A percentile compares a stretch with the other conserved stretches of the same genome.
Conservation (phyloP, 768 basidiomycete species). For the Lyophyllum shimeji region DNA sequence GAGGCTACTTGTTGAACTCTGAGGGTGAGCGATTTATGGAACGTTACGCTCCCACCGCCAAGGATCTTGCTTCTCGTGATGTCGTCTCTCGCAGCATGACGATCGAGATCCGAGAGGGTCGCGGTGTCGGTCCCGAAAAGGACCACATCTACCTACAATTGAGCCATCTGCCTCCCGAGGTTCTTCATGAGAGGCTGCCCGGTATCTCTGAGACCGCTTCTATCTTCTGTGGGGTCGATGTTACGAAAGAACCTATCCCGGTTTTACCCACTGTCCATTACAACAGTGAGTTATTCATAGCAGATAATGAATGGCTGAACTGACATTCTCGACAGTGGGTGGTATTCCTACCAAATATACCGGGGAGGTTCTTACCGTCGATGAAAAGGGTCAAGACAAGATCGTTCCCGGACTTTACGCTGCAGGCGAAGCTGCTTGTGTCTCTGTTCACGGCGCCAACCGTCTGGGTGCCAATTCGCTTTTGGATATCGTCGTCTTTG, state of each 20-base stretch:
- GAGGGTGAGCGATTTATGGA: slow-evolving; percentile 99
- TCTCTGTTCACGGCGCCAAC: slow-evolving; percentile 99
- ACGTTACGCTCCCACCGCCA: slow-evolving; percentile 98
- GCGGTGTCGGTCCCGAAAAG: slow-evolving; percentile 97
- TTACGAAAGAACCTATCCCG: slow-evolving; percentile 99
- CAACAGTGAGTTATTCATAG: slow-evolving; percentile 69
- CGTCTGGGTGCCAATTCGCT: slow-evolving; percentile 99
- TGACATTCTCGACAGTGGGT: slow-evolving; percentile 65
- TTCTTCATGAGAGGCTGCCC: slow-evolving; percentile 94
- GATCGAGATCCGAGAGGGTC: slow-evolving; percentile 96
- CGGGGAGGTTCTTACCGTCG: slow-evolving; percentile 90
- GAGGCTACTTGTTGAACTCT: slow-evolving; percentile 96
- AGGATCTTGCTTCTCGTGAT: slow-evolving; percentile 98
- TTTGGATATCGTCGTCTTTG: slow-evolving; percentile 98
- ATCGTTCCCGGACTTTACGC: slow-evolving; percentile 97
- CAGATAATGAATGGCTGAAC: neutral
- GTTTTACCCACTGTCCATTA: slow-evolving; percentile 98
- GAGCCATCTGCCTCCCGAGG: slow-evolving; percentile 93
- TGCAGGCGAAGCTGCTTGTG: slow-evolving; percentile 97
- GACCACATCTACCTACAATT: slow-evolving; percentile 97
- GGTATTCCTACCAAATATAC: slow-evolving; percentile 99
- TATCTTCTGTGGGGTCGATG: slow-evolving; percentile 98
- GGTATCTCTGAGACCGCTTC: slow-evolving; percentile 99
- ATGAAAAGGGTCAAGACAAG: slow-evolving; percentile 88
- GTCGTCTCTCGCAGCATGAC: slow-evolving; percentile 99